Evolutionary conservation across 179 eudicot genomes (phyloP).

Genomic region (Beta macrorhiza): DNA sequence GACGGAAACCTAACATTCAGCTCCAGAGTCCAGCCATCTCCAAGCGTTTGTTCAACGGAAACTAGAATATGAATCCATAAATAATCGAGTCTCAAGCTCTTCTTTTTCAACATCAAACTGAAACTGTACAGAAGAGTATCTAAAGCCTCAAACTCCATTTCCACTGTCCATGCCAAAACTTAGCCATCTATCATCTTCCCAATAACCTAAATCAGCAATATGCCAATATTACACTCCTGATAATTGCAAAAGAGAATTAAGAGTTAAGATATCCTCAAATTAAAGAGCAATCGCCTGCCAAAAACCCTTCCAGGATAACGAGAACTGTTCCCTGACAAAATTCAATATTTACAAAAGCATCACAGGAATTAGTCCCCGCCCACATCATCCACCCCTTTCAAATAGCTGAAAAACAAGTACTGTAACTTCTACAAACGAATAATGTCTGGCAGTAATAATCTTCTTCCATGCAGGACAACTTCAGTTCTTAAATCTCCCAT

Average conservation of each 20-base stretch:
- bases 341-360: neutral
- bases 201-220: neutral
- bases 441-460: neutral
- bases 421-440: neutral
- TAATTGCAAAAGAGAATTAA: neutral
- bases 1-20: too few species aligned
- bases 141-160: neutral
- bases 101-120: neutral
- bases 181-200: neutral
- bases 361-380: neutral
- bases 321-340: neutral
- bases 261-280: neutral
- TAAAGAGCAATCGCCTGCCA: neutral
- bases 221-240: neutral
- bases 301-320: neutral
- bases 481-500: neutral
- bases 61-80: neutral
- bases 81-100: neutral
- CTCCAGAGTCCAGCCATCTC: too few species aligned
- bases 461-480: neutral
- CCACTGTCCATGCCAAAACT: neutral
- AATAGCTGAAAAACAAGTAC: neutral
- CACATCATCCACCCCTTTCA: neutral
- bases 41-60: too few species aligned
- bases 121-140: neutral